Conservation (phyloP, 2,329 filamentous ascomycete genomes). For the Apiospora kogelbergensis region DNA sequence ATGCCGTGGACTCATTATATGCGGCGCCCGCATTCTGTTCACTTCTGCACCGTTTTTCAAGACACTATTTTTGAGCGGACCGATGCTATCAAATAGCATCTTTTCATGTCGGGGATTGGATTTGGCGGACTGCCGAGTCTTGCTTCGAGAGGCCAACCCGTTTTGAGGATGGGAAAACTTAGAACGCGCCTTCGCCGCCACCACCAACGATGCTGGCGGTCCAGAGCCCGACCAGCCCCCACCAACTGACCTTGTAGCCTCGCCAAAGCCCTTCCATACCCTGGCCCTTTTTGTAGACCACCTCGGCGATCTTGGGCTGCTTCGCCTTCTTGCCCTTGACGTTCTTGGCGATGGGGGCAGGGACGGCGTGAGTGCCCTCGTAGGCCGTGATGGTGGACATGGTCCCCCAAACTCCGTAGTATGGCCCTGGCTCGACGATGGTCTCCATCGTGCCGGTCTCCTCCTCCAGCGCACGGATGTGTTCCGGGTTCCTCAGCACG, state of each 20-base stretch:
- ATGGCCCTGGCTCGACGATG: conserved; percentile 77
- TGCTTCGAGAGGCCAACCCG: not conserved
- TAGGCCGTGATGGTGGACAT: conserved; percentile 85
- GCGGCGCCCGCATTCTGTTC: not conserved
- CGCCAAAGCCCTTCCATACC: conserved; percentile 68
- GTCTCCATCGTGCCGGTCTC: conserved; percentile 58
- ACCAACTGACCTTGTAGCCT: conserved; percentile 77
- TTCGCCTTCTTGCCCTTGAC: conserved; percentile 29
- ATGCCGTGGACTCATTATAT: conserved; percentile 8
- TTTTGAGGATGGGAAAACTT: not conserved
- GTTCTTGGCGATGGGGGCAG: conserved; percentile 32
- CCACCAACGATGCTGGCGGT: conserved; percentile 63
- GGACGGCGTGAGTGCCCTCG: conserved; percentile 66
- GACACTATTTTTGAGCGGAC: not conserved
- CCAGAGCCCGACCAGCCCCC: conserved; percentile 75
- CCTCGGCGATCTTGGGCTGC: conserved; percentile 36
- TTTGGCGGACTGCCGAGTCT: not conserved
- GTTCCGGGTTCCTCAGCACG: conserved; percentile 58
- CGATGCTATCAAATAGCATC: not conserved
- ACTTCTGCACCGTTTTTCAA: not conserved
- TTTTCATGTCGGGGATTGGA: not conserved
- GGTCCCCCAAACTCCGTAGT: conserved; percentile 84
- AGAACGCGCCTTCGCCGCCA: conserved; percentile 62
- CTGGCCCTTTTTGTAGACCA: conserved; percentile 60
- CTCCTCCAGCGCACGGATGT: conserved; percentile 48